These are phyloP conservation scores for Marchantia paleacea DNA, from an alignment of 225 moss, liverwort and hornwort genomes.

Conservation along the genomic window DNA sequence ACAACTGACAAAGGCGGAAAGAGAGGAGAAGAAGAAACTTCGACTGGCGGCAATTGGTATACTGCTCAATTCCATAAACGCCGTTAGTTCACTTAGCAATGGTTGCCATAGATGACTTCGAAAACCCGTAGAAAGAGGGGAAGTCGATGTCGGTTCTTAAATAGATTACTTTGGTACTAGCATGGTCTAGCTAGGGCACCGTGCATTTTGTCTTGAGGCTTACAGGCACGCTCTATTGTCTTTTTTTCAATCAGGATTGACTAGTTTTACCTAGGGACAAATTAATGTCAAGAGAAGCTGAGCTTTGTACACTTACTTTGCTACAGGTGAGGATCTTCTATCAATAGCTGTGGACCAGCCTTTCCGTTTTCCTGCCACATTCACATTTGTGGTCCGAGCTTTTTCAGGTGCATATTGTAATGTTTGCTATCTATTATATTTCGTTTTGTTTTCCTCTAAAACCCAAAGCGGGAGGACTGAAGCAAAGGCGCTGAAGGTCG, in stretches of 20 bases:
- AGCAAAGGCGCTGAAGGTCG: not conserved
- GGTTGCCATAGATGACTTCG: not conserved
- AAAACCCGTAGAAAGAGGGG: no score
- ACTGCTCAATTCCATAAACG: not conserved
- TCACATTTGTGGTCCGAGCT: slow-evolving; percentile 96
- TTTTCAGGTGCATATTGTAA: slow-evolving; percentile 63
- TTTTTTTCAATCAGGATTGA: not conserved
- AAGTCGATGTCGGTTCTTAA: no score
- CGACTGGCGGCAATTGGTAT: slow-evolving; percentile 93
- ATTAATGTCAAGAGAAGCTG: not conserved
- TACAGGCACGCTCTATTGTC: not conserved
- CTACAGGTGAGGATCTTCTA: slow-evolving; percentile 88
- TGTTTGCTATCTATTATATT: not conserved
- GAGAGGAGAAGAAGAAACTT: slow-evolving; percentile 77
- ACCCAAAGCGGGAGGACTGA: no score
- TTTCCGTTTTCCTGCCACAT: slow-evolving; percentile 97
- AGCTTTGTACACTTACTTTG: no score
- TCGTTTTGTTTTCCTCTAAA: not conserved
- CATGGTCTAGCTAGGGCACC: no score
- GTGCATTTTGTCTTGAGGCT: no score
- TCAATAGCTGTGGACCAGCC: slow-evolving; percentile 93
- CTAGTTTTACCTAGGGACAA: not conserved
- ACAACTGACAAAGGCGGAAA: slow-evolving; percentile 71
- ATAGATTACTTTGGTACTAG: no score
- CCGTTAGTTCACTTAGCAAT: not conserved